Conservation (phyloP, 78 protist genomes). For the Dictyostelium citrinum region DNA sequence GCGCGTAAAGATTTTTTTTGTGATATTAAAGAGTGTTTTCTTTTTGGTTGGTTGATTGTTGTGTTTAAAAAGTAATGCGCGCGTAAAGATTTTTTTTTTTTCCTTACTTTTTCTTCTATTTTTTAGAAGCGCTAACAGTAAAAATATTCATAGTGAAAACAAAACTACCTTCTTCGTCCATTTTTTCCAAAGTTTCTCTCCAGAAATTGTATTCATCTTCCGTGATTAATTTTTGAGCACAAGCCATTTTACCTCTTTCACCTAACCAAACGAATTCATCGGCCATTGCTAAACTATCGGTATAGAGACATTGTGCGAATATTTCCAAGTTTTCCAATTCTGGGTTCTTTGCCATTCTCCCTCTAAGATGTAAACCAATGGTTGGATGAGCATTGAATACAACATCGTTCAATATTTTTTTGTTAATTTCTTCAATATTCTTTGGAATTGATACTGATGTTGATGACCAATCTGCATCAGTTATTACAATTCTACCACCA, state of each 20-base stretch:
- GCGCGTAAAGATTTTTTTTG: neutral
- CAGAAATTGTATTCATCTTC: constrained; percentile 62
- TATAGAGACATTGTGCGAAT: constrained; percentile 63
- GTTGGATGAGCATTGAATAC: constrained; percentile 51
- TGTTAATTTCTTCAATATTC: constrained; percentile 27
- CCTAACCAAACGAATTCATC: constrained; percentile 72
- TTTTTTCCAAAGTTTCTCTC: constrained; percentile 47
- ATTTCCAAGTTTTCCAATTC: constrained; percentile 18
- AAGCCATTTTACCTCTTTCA: constrained; percentile 72
- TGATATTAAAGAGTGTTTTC: no score
- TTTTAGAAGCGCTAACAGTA: constrained; percentile 56
- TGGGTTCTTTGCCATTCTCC: constrained; percentile 18
- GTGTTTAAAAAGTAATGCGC: no score
- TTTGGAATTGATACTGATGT: constrained; percentile 44
- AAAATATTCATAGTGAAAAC: constrained; percentile 69
- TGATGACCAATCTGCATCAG: constrained; percentile 55
- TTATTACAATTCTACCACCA: constrained; percentile 59
- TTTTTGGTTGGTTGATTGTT: neutral
- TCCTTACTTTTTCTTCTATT: neutral
- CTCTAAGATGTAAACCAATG: constrained; percentile 17
- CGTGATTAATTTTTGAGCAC: constrained; percentile 18
- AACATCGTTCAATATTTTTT: constrained; percentile 26
- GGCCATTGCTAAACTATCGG: constrained; percentile 42
- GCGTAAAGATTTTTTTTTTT: neutral
- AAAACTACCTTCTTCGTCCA: constrained; percentile 53